A percentile compares a stretch with the other conserved stretches of the same genome.
Conservation (phyloP, 1,284 basidiomycete species). For the Erythrobasidium hasegawianum region DNA sequence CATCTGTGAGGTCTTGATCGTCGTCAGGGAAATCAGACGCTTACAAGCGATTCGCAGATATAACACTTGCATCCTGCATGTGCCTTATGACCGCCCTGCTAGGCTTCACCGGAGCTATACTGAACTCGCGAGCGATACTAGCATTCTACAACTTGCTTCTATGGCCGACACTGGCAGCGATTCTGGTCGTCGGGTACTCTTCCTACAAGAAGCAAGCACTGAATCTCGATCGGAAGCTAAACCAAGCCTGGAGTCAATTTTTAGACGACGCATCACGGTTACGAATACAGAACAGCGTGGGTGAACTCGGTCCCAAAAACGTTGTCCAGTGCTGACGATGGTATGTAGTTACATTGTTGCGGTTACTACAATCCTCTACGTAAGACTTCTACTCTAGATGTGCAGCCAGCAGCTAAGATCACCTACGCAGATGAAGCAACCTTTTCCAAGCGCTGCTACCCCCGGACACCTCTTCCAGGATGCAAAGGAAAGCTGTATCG, state of each 20-base stretch:
- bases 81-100: slow-evolving; percentile 44
- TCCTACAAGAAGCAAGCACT: slow-evolving; percentile 47
- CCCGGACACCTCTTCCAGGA: slow-evolving; percentile 47
- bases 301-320: too few relatives aligned
- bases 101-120: slow-evolving; percentile 46
- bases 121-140: slow-evolving; percentile 48
- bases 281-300: slow-evolving; percentile 45
- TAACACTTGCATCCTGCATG: slow-evolving; percentile 44
- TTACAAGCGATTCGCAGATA: slow-evolving; percentile 39
- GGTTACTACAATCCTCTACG: slow-evolving; percentile 48
- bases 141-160: slow-evolving; percentile 49
- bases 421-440: slow-evolving; percentile 47
- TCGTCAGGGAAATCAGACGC: too few relatives aligned
- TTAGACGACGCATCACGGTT: slow-evolving; percentile 45
- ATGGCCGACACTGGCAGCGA: slow-evolving; percentile 48
- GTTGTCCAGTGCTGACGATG: too few relatives aligned
- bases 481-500: slow-evolving; percentile 48
- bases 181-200: slow-evolving; percentile 48
- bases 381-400: too few relatives aligned
- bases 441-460: slow-evolving; percentile 48
- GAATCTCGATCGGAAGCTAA: slow-evolving; percentile 48
- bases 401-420: neutral
- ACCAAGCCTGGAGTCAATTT: slow-evolving; percentile 48
- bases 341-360: slow-evolving; percentile 46
- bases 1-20: slow-evolving; percentile 14